Base-by-base conservation (phyloP, 2,329 filamentous ascomycete genomes). In the Cladosporium sp. region DNA sequence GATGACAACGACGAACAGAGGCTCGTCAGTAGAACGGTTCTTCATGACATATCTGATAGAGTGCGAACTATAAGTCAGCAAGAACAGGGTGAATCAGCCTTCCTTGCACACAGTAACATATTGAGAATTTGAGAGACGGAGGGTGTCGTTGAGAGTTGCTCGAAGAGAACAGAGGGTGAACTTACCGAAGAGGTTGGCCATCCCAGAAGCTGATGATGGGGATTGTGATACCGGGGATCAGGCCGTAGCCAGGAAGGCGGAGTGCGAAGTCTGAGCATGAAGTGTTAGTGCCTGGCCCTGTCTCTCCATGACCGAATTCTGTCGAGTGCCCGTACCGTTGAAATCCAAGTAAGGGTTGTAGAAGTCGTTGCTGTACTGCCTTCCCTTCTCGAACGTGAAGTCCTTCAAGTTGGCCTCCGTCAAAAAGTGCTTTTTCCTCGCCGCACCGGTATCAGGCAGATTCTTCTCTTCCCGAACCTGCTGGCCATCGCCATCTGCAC, bases 291-390 rank as follows among this genome's bases (percentile, higher is more conserved):
- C 33, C 14, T 35, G 26, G 61, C 23, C 28, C 6, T 37, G 18
- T 44, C 8, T 18, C 26, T 31, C 33, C 21, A 46, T 16, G 44
- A 33, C 31, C 14, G 12, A 31, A 23, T 8, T n/a, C 29, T 55
- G 21, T 5, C 56, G 1, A 26, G 18, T 31, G 10, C 2, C 33
- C 76, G 63, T 70, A 86, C 85, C 85, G 73, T 88, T 90, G 76
- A 98, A 97, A 78, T 96, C 92, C 55, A 99, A 79, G 78, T 96
- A 97, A 1, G 91, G 90, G 76, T 98, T 98, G 78, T 89, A 96
- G 78, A 99, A 98, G 76, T 91, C 89, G 69, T 83, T 85, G 67
- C 82, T 79, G 78, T 91, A 91, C 65, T 82, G 79, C 68, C 87
- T 80, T 0, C 86, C 88, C 59, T 81, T 80, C 72, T 89, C 86